phyloP scores from a whole-genome alignment of 306 rosid genomes.

The Gastrolobium villosum region DNA sequence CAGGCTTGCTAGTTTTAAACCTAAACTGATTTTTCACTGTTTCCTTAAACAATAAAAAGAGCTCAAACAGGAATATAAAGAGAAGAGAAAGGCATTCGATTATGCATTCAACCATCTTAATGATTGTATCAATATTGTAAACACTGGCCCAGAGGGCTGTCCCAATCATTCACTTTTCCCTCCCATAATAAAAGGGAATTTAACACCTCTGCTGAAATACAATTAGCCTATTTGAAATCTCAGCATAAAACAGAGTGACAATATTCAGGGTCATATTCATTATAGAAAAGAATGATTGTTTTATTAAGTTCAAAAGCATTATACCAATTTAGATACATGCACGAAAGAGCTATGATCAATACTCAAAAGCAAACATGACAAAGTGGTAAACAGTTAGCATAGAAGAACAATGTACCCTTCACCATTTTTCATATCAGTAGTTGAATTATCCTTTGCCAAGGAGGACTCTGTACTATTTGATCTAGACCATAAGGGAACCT shows the following conservation, averaged over 20 bases:
- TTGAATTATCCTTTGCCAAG: conserved; percentile 59
- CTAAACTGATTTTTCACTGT: neutral
- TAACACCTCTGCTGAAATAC: conserved; percentile 1
- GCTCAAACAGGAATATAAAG: neutral
- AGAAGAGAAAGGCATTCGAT: conserved; percentile 12
- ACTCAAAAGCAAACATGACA: conserved; percentile 33
- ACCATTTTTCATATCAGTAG: conserved; percentile 46
- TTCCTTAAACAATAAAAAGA: conserved; percentile 3
- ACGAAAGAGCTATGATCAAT: conserved; percentile 23
- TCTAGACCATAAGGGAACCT: conserved; percentile 59
- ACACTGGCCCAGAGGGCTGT: neutral
- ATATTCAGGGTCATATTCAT: neutral
- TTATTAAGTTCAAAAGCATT: conserved; percentile 15
- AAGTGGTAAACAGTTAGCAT: conserved; percentile 14
- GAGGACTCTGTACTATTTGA: conserved; percentile 62
- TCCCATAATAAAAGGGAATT: conserved; percentile 32
- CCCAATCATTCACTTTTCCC: conserved; percentile 17
- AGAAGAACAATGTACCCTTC: conserved; percentile 62
- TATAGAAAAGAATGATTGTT: conserved; percentile 11
- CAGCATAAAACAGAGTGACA: neutral
- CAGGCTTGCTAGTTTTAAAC: conserved; percentile 3
- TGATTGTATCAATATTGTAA: conserved; percentile 10
- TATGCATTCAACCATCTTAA: conserved; percentile 36
- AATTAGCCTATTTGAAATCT: conserved; percentile 20
- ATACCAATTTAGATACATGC: conserved; percentile 29